phyloP scores from a whole-genome alignment of 2,329 filamentous ascomycete species.

The Stagonosporopsis tanaceti region DNA sequence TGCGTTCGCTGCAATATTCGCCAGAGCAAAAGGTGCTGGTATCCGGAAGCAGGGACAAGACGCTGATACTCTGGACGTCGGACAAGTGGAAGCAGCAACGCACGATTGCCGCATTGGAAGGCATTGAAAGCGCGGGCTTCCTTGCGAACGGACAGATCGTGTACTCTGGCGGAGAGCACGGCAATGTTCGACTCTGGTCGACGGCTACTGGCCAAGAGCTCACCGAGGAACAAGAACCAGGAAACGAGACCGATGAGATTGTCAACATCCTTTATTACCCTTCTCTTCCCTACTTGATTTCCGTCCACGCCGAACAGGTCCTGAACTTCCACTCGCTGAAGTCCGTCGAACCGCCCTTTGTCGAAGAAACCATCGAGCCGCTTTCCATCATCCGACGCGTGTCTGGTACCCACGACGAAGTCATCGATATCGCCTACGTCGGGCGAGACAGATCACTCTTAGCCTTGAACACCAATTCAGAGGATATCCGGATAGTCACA shows the following conservation, averaged over 20 bases:
- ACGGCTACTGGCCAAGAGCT: conserved; percentile 79
- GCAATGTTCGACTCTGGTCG: conserved; percentile 84
- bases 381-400: conserved; percentile 75
- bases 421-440: conserved; percentile 91
- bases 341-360: conserved; percentile 51
- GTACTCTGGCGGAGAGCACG: conserved; percentile 86
- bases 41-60: conserved; percentile 90
- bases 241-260: conserved; percentile 70
- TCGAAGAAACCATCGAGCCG: conserved; percentile 61
- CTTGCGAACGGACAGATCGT: conserved; percentile 73
- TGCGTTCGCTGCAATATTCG: conserved; percentile 87
- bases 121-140: conserved; percentile 85
- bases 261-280: conserved; percentile 73
- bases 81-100: conserved; percentile 82
- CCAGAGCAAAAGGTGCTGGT: conserved; percentile 76
- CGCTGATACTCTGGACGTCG: conserved; percentile 89
- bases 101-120: conserved; percentile 84
- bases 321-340: conserved; percentile 74
- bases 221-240: conserved; percentile 73
- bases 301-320: conserved; percentile 89
- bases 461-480: conserved; percentile 92
- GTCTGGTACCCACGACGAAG: conserved; percentile 95
- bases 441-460: conserved; percentile 81
- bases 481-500: conserved; percentile 88
- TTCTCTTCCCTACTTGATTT: conserved; percentile 74